phyloP scores from a whole-genome alignment of 257 asterid genomes.

The Fraxinus americana region DNA sequence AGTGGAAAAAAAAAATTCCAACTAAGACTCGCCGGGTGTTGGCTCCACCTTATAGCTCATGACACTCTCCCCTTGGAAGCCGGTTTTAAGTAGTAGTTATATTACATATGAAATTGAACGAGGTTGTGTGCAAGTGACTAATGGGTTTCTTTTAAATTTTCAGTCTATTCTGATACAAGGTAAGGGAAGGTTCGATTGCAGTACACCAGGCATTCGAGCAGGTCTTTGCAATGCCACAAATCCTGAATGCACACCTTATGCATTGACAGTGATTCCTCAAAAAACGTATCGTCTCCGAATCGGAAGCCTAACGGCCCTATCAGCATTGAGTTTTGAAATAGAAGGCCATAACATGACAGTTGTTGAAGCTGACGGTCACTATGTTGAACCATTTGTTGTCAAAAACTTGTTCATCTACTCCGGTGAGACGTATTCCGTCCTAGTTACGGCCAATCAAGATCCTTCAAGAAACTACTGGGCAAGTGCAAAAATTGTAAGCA shows the following conservation, averaged over 20 bases:
- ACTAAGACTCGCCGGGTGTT: too few species aligned
- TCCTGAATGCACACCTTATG: constrained; percentile 67
- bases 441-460: constrained; percentile 65
- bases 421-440: constrained; percentile 82
- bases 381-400: constrained; percentile 81
- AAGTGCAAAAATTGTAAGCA: constrained; percentile 56
- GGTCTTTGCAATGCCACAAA: constrained; percentile 61
- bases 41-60: too few species aligned
- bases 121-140: neutral
- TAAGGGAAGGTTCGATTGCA: constrained; percentile 76
- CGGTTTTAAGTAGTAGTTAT: neutral
- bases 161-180: constrained; percentile 89
- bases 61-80: neutral
- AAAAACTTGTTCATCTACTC: constrained; percentile 77
- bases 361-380: constrained; percentile 88
- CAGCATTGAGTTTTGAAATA: constrained; percentile 84
- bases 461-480: constrained; percentile 85
- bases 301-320: constrained; percentile 79
- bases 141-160: neutral
- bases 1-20: too few species aligned
- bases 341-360: constrained; percentile 93
- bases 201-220: constrained; percentile 39
- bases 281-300: constrained; percentile 78
- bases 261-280: constrained; percentile 66
- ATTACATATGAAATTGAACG: neutral